Evolutionary conservation across 164 flowering plant species (phyloP).

Genomic region (Macadamia integrifolia): DNA sequence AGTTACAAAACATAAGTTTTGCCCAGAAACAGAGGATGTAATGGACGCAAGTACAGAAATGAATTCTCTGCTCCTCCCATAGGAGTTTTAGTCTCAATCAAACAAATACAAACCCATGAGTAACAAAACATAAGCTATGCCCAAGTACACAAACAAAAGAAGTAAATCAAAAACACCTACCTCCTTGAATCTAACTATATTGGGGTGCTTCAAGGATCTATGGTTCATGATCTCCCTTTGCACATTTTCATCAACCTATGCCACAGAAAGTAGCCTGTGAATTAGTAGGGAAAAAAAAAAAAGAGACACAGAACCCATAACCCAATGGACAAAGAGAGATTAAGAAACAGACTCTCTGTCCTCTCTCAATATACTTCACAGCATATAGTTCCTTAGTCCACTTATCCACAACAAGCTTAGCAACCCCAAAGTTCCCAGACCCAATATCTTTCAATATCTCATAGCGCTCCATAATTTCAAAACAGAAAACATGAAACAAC

Average conservation of each 20-base stretch:
- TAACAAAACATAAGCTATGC: too few relatives aligned
- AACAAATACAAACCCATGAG: too few relatives aligned
- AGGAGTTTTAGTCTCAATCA: too few relatives aligned
- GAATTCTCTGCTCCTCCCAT: too few relatives aligned
- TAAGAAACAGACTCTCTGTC: slow-evolving; percentile 42
- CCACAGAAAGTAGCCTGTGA: not conserved
- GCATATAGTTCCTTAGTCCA: slow-evolving; percentile 47
- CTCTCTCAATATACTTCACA: slow-evolving; percentile 73
- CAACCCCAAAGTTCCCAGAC: slow-evolving; percentile 70
- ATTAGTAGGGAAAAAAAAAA: too few relatives aligned
- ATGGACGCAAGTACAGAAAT: too few relatives aligned
- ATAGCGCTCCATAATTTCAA: slow-evolving; percentile 47
- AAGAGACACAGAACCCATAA: too few relatives aligned
- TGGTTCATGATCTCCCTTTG: slow-evolving; percentile 82
- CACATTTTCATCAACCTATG: slow-evolving; percentile 78
- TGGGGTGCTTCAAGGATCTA: slow-evolving; percentile 68
- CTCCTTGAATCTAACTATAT: slow-evolving; percentile 74
- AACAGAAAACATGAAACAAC: not conserved
- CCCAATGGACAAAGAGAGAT: not conserved
- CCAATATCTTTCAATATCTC: slow-evolving; percentile 64
- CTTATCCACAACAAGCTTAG: slow-evolving; percentile 61
- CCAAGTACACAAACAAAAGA: too few relatives aligned
- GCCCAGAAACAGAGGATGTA: too few relatives aligned
- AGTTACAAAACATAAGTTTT: too few relatives aligned
- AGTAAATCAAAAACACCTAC: slow-evolving; percentile 19